Evolutionary conservation across 2,329 filamentous ascomycete genomes (phyloP).

Genomic region (Teratosphaeria viscida): DNA sequence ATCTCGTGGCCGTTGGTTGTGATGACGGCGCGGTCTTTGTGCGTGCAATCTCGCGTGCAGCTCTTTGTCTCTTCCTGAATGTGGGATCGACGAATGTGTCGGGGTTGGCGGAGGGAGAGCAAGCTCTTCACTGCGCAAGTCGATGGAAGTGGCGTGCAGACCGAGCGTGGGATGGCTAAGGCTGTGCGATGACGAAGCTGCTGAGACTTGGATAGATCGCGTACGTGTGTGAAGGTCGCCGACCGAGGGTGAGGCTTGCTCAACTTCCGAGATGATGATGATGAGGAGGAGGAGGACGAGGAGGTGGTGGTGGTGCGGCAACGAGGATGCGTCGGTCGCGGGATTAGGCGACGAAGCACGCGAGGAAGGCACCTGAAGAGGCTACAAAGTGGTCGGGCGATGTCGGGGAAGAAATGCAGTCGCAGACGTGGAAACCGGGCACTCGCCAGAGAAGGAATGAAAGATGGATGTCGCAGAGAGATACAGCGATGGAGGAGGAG

Average conservation of each 20-base stretch:
- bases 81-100: not conserved
- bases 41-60: not conserved
- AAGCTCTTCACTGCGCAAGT: not conserved
- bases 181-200: not conserved
- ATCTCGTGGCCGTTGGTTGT: conserved; percentile 5
- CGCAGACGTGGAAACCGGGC: not conserved
- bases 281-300: no score
- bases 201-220: not conserved
- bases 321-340: not conserved
- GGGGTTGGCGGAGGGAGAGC: not conserved
- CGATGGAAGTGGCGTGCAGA: not conserved
- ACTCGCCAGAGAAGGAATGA: conserved; percentile 6
- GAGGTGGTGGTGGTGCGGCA: no score
- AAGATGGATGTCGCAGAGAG: not conserved
- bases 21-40: conserved; percentile 6
- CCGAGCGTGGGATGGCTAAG: not conserved
- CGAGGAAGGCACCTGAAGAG: not conserved
- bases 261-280: not conserved
- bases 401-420: conserved; percentile 3
- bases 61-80: conserved; percentile 5
- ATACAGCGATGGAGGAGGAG: not conserved
- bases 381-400: not conserved
- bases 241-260: conserved; percentile 2
- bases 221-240: not conserved
- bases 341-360: not conserved